Evolutionary conservation across 2,329 filamentous ascomycete genomes (phyloP).

Genomic region (Lithohypha guttulata): DNA sequence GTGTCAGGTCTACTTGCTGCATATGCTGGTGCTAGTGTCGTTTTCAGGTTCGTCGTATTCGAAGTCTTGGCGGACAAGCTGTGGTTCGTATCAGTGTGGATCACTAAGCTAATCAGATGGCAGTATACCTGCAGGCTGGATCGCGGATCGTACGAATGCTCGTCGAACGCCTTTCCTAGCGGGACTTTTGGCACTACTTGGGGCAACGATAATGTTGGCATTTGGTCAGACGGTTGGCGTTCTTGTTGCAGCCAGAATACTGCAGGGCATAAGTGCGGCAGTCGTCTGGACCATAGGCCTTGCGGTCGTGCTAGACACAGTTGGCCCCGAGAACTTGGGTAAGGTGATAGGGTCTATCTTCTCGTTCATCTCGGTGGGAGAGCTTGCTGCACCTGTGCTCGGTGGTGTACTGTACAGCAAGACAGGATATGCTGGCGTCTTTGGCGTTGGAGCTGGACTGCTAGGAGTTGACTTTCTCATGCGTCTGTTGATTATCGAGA

Average conservation of each 20-base stretch:
- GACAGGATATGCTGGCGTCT: conserved; percentile 48
- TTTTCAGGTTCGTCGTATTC: too few relatives aligned
- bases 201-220: conserved; percentile 46
- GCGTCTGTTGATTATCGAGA: conserved; percentile 52
- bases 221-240: conserved; percentile 39
- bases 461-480: conserved; percentile 49
- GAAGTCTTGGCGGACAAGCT: too few relatives aligned
- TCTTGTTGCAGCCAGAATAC: conserved; percentile 41
- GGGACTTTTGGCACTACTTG: conserved; percentile 42
- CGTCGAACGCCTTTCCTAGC: conserved; percentile 48
- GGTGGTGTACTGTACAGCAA: conserved; percentile 52
- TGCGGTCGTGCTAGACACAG: conserved; percentile 49
- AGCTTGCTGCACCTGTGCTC: conserved; percentile 46
- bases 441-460: conserved; percentile 45
- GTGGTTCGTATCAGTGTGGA: too few relatives aligned
- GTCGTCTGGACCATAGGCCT: conserved; percentile 52
- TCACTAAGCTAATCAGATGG: too few relatives aligned
- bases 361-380: conserved; percentile 48
- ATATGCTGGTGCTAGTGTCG: conserved; percentile 44
- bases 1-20: conserved; percentile 44
- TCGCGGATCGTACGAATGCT: conserved; percentile 44
- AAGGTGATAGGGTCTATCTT: conserved; percentile 53
- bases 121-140: conserved; percentile 43
- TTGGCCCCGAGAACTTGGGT: conserved; percentile 46
- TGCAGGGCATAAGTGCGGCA: conserved; percentile 48